phyloP scores from a whole-genome alignment of 495 filamentous ascomycete genomes.

The Penicillium lividum region DNA sequence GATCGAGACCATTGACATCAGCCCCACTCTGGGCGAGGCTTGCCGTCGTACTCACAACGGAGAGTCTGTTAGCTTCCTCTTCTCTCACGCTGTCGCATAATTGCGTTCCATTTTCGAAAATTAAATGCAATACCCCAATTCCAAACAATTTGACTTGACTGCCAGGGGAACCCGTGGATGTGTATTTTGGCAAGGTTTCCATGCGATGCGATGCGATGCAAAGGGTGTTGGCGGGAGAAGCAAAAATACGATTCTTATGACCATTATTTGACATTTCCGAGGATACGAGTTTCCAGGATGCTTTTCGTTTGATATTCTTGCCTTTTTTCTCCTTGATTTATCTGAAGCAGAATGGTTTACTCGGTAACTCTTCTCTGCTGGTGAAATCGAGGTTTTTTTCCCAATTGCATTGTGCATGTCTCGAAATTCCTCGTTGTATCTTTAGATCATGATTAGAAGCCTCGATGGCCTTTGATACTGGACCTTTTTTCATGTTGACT shows the following conservation, averaged over 20 bases:
- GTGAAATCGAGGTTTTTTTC: neutral
- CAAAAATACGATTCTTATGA: constrained; percentile 37
- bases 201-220: constrained; percentile 11
- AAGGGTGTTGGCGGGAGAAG: constrained; percentile 18
- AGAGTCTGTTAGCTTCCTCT: constrained; percentile 89
- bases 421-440: constrained; percentile 9
- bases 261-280: constrained; percentile 17
- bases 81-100: constrained; percentile 74
- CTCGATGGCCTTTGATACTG: constrained; percentile 6
- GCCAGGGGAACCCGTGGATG: constrained; percentile 2
- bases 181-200: constrained; percentile 16
- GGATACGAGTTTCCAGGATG: constrained; percentile 6
- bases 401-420: constrained; percentile 20
- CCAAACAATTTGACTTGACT: neutral
- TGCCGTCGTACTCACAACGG: constrained; percentile 91
- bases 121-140: constrained; percentile 8
- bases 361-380: neutral
- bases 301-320: constrained; percentile 11
- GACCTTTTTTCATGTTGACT: neutral
- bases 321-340: neutral
- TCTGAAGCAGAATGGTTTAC: neutral
- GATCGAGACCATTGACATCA: constrained; percentile 90
- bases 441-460: constrained; percentile 14
- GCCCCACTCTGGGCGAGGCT: constrained; percentile 74
- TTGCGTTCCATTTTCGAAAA: constrained; percentile 4